Conservation (phyloP, 192 early-diverging fungal species). For the Helicostylum pulchrum region DNA sequence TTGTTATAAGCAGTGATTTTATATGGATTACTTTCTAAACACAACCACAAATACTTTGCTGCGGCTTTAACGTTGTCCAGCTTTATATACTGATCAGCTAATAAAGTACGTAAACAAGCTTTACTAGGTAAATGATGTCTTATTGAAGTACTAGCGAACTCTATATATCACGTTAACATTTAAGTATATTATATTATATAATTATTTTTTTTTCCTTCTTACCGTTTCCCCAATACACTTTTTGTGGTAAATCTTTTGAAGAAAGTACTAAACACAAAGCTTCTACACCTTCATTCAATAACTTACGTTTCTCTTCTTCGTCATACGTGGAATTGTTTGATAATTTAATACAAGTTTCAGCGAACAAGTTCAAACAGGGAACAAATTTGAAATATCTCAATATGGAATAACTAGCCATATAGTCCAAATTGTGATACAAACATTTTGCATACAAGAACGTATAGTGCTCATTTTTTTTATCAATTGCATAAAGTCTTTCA, state of each 20-base stretch:
- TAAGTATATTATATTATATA: neutral
- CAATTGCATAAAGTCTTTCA: conserved; percentile 29
- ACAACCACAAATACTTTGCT: conserved; percentile 9
- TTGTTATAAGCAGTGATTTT: conserved; percentile 25
- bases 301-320: neutral
- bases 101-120: conserved; percentile 12
- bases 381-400: neutral
- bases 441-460: conserved; percentile 23
- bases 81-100: conserved; percentile 23
- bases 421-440: conserved; percentile 18
- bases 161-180: neutral
- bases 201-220: neutral
- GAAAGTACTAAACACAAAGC: neutral
- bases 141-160: conserved; percentile 14
- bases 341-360: conserved; percentile 17
- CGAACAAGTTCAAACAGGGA: conserved; percentile 24
- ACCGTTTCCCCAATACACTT: conserved; percentile 18
- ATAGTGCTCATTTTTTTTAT: conserved; percentile 24
- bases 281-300: neutral
- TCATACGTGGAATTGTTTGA: neutral
- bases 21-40: conserved; percentile 17
- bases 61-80: conserved; percentile 21
- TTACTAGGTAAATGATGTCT: conserved; percentile 26
- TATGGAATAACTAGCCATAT: conserved; percentile 16
- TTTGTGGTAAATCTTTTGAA: neutral